Evolutionary conservation across 2,329 filamentous ascomycete species (phyloP).

Genomic region (Paecilomyces sp.): DNA sequence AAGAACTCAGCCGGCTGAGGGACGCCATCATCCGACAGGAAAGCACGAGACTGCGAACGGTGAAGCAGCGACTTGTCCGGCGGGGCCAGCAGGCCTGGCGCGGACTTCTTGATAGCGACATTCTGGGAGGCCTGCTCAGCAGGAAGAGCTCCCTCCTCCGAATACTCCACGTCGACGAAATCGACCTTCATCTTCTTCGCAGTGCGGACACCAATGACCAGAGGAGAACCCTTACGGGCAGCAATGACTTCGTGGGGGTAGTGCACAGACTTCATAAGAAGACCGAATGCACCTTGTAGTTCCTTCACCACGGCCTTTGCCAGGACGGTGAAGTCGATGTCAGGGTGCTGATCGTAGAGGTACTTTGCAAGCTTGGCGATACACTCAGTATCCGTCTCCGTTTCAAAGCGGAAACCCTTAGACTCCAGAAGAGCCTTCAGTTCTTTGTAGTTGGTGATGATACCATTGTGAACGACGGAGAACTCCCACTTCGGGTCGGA

Average conservation of each 20-base stretch:
- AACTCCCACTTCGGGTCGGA: constrained; percentile 96
- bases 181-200: constrained; percentile 99
- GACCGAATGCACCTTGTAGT: constrained; percentile 93
- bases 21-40: constrained; percentile 96
- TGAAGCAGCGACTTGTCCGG: constrained; percentile 97
- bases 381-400: constrained; percentile 97
- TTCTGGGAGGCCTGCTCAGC: constrained; percentile 96
- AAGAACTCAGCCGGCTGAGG: constrained; percentile 99
- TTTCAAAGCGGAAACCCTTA: constrained; percentile 99
- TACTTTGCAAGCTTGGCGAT: constrained; percentile 99
- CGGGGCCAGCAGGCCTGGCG: constrained; percentile 68
- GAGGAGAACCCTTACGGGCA: constrained; percentile 93
- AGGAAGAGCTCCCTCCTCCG: constrained; percentile 78
- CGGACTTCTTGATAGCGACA: constrained; percentile 86
- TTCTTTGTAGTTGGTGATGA: constrained; percentile 99
- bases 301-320: constrained; percentile 98
- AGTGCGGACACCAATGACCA: constrained; percentile 95
- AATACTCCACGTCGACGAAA: constrained; percentile 98
- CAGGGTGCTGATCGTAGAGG: constrained; percentile 89
- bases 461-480: constrained; percentile 96
- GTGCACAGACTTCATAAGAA: constrained; percentile 96
- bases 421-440: constrained; percentile 82
- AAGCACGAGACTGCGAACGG: constrained; percentile 95
- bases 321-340: constrained; percentile 91
- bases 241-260: constrained; percentile 97